Conservation (phyloP, 106 monocot genomes). For the Xerophyta viscosa region DNA sequence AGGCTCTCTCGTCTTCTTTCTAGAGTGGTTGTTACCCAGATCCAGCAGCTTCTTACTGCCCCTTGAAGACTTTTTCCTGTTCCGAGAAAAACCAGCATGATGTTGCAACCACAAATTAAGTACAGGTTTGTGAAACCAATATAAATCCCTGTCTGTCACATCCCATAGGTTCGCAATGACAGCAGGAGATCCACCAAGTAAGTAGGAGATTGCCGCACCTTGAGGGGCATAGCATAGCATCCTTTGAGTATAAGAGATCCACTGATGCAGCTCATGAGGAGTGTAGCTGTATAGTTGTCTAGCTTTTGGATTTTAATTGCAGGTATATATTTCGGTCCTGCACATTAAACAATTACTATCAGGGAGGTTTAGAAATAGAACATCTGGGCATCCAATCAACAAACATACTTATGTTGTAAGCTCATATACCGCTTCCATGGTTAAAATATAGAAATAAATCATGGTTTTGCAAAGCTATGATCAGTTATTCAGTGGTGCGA, state of each 20-base stretch:
- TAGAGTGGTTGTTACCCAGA: neutral
- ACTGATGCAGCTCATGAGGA: constrained; percentile 97
- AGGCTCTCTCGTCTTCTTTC: constrained; percentile 12
- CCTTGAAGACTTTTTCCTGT: constrained; percentile 13
- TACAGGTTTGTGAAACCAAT: constrained; percentile 62
- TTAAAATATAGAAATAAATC: constrained; percentile 92
- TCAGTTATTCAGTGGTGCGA: constrained; percentile 53
- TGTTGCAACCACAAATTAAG: constrained; percentile 61
- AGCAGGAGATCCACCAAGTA: constrained; percentile 66
- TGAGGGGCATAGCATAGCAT: constrained; percentile 59
- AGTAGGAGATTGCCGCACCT: constrained; percentile 69
- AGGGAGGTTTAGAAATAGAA: neutral
- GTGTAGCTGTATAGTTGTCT: constrained; percentile 49
- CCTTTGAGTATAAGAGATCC: constrained; percentile 59
- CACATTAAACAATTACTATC: neutral
- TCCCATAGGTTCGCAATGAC: constrained; percentile 92
- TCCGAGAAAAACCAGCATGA: neutral
- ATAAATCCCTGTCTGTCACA: constrained; percentile 72
- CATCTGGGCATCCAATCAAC: too few relatives aligned
- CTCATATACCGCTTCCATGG: constrained; percentile 83
- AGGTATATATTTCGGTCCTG: constrained; percentile 76
- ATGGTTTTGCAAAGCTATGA: constrained; percentile 52
- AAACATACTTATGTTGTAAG: neutral
- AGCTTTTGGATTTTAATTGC: constrained; percentile 45
- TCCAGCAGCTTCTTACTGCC: constrained; percentile 13